A percentile compares a stretch with the other conserved stretches of the same genome.
Conservation (phyloP, 75 land plant species). For the Selaginella tamariscina region DNA sequence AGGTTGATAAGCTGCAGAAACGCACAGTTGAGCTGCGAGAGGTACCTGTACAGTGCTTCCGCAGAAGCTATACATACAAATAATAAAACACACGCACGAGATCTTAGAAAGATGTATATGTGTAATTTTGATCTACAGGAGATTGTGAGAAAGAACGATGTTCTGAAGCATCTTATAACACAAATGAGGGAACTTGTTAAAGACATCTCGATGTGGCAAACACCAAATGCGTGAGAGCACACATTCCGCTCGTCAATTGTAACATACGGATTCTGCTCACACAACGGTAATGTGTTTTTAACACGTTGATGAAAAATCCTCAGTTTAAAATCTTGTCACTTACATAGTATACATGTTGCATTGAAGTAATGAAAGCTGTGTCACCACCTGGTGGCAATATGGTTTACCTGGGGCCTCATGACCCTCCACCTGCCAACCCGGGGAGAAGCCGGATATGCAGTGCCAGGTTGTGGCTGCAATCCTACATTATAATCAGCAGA, state of each 20-base stretch:
- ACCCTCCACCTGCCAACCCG: background rate
- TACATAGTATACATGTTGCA: too few species aligned
- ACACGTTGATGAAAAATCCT: too few species aligned
- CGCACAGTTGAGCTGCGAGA: slow-evolving; percentile 44
- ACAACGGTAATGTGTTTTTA: too few species aligned
- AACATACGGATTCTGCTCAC: too few species aligned
- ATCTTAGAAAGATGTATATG: background rate
- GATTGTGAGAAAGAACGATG: slow-evolving; percentile 48
- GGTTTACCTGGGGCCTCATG: background rate
- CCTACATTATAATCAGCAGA: background rate
- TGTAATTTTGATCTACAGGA: slow-evolving; percentile 32
- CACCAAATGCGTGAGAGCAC: too few species aligned
- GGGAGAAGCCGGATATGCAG: background rate
- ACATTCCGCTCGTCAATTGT: too few species aligned
- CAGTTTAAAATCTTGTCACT: too few species aligned
- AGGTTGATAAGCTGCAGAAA: slow-evolving; percentile 50
- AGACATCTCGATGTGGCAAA: slow-evolving; percentile 92
- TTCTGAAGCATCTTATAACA: slow-evolving; percentile 64
- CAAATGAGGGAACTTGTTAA: slow-evolving; percentile 59
- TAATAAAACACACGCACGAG: background rate
- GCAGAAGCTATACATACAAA: slow-evolving; percentile 12
- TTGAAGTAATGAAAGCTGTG: too few species aligned
- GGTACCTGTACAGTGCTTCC: slow-evolving; percentile 24
- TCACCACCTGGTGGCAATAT: background rate
- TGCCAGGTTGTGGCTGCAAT: background rate